A percentile compares a stretch with the other conserved stretches of the same genome.
Conservation (phyloP, 192 early-diverging fungal genomes). For the Backusella tuberculispora region DNA sequence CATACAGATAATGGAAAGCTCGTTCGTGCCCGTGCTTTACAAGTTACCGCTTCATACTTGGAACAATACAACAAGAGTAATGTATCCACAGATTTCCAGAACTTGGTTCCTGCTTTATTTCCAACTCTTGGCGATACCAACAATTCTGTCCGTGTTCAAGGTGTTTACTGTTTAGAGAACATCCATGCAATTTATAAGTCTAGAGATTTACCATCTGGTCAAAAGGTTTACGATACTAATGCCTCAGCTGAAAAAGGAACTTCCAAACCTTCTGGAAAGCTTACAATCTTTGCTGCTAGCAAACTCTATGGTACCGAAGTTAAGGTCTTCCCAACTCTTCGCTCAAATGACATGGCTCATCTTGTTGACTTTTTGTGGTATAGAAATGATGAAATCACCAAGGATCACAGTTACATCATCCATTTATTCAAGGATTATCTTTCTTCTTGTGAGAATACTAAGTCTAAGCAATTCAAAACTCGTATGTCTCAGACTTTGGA, state of each 20-base stretch:
- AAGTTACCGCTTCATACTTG: constrained; percentile 58
- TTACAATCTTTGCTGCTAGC: neutral
- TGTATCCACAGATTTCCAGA: constrained; percentile 59
- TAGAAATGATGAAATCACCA: constrained; percentile 47
- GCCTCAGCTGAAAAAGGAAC: constrained; percentile 37
- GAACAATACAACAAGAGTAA: constrained; percentile 22
- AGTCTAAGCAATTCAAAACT: constrained; percentile 32
- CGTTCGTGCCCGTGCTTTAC: constrained; percentile 56
- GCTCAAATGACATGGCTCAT: constrained; percentile 42
- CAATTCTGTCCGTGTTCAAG: constrained; percentile 63
- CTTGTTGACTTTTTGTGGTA: constrained; percentile 57
- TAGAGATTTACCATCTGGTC: constrained; percentile 44
- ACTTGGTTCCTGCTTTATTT: constrained; percentile 71
- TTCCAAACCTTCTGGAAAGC: constrained; percentile 47
- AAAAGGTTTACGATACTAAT: constrained; percentile 33
- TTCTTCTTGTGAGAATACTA: constrained; percentile 8
- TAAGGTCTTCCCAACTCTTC: constrained; percentile 59
- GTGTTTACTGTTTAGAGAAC: constrained; percentile 62
- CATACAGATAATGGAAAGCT: constrained; percentile 12
- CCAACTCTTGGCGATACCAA: constrained; percentile 62
- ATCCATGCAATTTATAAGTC: constrained; percentile 43
- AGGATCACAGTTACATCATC: constrained; percentile 47
- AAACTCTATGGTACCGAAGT: constrained; percentile 56
- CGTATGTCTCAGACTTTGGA: constrained; percentile 47
- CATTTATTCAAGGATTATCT: constrained; percentile 26